Evolutionary conservation across 169 alveolate genomes (phyloP).

Genomic region (Neospora caninum): DNA sequence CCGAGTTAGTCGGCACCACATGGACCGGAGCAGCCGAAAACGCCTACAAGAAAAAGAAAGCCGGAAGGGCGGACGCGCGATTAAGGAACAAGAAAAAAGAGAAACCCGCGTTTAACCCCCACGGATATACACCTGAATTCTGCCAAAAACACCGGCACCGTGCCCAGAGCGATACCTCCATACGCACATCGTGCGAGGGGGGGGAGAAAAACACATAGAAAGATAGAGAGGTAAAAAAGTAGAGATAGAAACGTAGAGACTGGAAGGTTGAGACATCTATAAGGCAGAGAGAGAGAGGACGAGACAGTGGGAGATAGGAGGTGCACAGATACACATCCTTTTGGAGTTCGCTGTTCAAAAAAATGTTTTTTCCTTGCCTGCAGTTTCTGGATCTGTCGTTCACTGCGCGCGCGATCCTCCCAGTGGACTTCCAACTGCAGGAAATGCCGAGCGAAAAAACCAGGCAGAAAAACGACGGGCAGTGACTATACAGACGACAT

Average conservation of each 20-base stretch:
- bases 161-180: too few relatives aligned
- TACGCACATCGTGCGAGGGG: too few relatives aligned
- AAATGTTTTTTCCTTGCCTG: not conserved
- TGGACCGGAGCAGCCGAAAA: not conserved
- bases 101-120: not conserved
- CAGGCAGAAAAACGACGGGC: not conserved
- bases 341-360: too few relatives aligned
- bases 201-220: not conserved
- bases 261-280: too few relatives aligned
- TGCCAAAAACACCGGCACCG: too few relatives aligned
- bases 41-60: not conserved
- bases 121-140: too few relatives aligned
- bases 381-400: not conserved
- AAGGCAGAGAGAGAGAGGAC: too few relatives aligned
- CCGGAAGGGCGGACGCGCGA: not conserved
- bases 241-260: too few relatives aligned
- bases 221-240: not conserved
- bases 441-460: too few relatives aligned
- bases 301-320: too few relatives aligned
- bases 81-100: not conserved
- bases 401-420: not conserved
- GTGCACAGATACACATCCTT: too few relatives aligned
- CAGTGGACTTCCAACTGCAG: not conserved
- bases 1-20: not conserved
- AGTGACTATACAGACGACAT: too few relatives aligned